These are phyloP conservation scores for Lophiostoma macrostomum DNA, from an alignment of 495 filamentous ascomycete species.

Conservation along the genomic window DNA sequence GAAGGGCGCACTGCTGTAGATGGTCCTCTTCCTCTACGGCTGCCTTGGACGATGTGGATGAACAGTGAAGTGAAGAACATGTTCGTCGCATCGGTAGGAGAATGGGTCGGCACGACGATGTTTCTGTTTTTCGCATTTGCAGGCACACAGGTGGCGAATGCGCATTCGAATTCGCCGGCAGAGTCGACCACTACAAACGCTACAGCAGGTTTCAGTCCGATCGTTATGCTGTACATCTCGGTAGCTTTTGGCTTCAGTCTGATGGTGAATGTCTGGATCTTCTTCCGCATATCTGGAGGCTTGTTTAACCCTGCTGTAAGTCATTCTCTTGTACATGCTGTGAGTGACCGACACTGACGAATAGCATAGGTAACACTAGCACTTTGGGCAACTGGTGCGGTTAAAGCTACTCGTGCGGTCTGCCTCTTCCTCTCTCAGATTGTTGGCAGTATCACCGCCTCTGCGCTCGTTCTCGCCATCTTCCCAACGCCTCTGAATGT, in stretches of 20 bases:
- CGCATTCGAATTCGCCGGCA: slow-evolving; percentile 25
- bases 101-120: slow-evolving; percentile 35
- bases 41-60: no score
- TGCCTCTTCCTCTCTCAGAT: slow-evolving; percentile 54
- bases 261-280: slow-evolving; percentile 78
- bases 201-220: slow-evolving; percentile 17
- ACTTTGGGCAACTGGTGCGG: slow-evolving; percentile 50
- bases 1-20: no score
- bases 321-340: no score
- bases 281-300: slow-evolving; percentile 76
- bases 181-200: slow-evolving; percentile 13
- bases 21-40: no score
- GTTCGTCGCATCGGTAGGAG: slow-evolving; percentile 33
- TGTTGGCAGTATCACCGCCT: slow-evolving; percentile 54
- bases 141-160: slow-evolving; percentile 27
- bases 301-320: slow-evolving; percentile 77
- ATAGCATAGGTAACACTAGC: slow-evolving; percentile 56
- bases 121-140: slow-evolving; percentile 38
- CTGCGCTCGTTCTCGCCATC: slow-evolving; percentile 57
- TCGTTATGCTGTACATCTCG: slow-evolving; percentile 56
- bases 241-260: slow-evolving; percentile 71
- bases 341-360: no score
- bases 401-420: no score
- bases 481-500: slow-evolving; percentile 53
- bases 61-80: no score